A percentile compares a stretch with the other conserved stretches of the same genome.
Conservation (phyloP, 192 early-diverging fungal genomes). For the Backusella luteola region DNA sequence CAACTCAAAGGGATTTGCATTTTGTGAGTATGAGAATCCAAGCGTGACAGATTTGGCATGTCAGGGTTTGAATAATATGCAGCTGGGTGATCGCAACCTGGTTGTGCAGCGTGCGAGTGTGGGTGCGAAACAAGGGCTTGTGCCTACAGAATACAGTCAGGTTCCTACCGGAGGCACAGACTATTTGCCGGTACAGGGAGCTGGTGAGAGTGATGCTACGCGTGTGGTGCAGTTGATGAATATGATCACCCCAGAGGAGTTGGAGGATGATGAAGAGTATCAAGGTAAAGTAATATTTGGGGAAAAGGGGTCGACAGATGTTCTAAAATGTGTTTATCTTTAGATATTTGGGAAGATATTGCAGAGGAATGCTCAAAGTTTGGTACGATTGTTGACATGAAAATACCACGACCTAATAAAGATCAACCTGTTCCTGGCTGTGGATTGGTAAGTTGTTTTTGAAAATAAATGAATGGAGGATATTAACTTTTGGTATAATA, state of each 20-base stretch:
- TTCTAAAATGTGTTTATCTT: not conserved
- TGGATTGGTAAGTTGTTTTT: conserved; percentile 66
- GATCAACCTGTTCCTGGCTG: conserved; percentile 63
- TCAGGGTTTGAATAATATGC: conserved; percentile 93
- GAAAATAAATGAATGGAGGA: not conserved
- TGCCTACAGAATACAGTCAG: conserved; percentile 15
- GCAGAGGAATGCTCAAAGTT: conserved; percentile 87
- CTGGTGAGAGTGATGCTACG: conserved; percentile 67
- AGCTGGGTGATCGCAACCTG: conserved; percentile 87
- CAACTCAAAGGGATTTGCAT: conserved; percentile 75
- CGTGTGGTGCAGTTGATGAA: conserved; percentile 86
- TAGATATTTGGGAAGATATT: conserved; percentile 89
- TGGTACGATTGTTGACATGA: conserved; percentile 70
- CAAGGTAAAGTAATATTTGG: conserved; percentile 49
- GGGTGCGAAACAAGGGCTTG: conserved; percentile 60
- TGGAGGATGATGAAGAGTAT: conserved; percentile 85
- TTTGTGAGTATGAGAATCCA: conserved; percentile 92
- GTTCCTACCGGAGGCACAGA: not conserved
- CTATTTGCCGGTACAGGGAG: conserved; percentile 25
- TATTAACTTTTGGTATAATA: conserved; percentile 20
- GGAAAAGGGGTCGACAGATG: not conserved
- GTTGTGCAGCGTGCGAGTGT: conserved; percentile 92
- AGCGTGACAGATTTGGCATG: conserved; percentile 89
- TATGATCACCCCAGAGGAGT: conserved; percentile 87
- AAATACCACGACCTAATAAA: conserved; percentile 75